Evolutionary conservation across 345 rosid genomes (phyloP), one percentile per base, ranked within the genome.

Genomic region (Raphanus raphanistrum): DNA sequence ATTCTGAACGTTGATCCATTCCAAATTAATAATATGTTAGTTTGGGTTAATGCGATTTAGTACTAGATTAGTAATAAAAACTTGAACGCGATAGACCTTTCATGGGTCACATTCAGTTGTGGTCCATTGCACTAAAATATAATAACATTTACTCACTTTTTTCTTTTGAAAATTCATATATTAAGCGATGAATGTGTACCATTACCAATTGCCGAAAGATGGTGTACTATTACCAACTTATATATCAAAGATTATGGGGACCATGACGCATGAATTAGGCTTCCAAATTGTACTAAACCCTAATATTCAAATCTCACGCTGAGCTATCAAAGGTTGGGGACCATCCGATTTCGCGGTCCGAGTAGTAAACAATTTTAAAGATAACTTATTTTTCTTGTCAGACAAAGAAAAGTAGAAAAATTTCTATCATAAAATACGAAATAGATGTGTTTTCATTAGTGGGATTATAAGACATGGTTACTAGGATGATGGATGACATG

Each of bases 251-350:
- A 67, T 50, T 45, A 79, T 79, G 74, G 82, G 78, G 82, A 79
- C 82, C 78, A 73, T 79, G 43, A 62, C 61, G 74, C 78, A 73
- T 79, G 69, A 73, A 73, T 68, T 68, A 73, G 48, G 82, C 66
- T 61, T 67, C 81, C 78, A 67, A 67, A 79, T 73, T 73, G 82
- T 79, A 79, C 78, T 79, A 79, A 72, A 73, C 71, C 75, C 78
- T 79, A 50, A 68, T 79, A 73, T 79, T 73, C 52, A 79, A 79
- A 60, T 79, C 78, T 79, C 82, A 79, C 82, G 82, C 78, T 79
- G 70, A 61, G 73, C 57, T 48, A n/a, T 59, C 57, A 45, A 48
- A 45, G 70, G 28, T 79, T 68, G 74, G 82, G 82, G 82, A 79
- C 82, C 82, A 79, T 79, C 78, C 70, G 36, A 73, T 73, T 72